Evolutionary conservation across 495 filamentous ascomycete species (phyloP).

Genomic region (Penicillium subrubescens): DNA sequence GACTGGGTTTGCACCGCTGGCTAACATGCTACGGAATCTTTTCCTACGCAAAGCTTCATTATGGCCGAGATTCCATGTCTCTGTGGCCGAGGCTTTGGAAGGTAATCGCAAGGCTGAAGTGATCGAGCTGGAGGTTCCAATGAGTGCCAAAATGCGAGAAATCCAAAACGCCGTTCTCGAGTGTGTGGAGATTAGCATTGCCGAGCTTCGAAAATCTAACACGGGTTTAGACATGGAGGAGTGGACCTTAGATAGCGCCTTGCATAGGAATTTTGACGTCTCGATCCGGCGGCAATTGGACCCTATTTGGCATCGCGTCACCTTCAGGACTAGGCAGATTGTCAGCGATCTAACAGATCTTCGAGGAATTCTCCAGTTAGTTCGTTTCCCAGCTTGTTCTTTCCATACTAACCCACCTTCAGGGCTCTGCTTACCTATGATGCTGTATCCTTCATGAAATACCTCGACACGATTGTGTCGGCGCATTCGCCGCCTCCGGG

Average conservation of each 20-base stretch:
- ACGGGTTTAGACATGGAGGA: conserved; percentile 92
- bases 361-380: conserved; percentile 79
- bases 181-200: conserved; percentile 92
- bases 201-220: conserved; percentile 88
- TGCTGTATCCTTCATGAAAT: conserved; percentile 87
- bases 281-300: conserved; percentile 88
- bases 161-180: conserved; percentile 95
- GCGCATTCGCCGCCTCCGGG: conserved; percentile 88
- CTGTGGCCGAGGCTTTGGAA: conserved; percentile 84
- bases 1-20: conserved; percentile 83
- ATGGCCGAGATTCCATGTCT: conserved; percentile 94
- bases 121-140: conserved; percentile 93
- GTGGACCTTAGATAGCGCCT: conserved; percentile 93
- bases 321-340: conserved; percentile 91
- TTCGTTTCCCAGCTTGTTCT: neutral
- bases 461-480: conserved; percentile 91
- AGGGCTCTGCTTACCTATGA: conserved; percentile 80
- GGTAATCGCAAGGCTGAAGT: conserved; percentile 93
- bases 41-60: conserved; percentile 87
- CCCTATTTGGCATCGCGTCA: conserved; percentile 95
- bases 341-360: conserved; percentile 85
- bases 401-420: conserved; percentile 20
- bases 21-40: conserved; percentile 89
- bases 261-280: conserved; percentile 90
- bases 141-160: conserved; percentile 90